Evolutionary conservation across 768 basidiomycete genomes (phyloP).

Genomic region (Mycena metata): DNA sequence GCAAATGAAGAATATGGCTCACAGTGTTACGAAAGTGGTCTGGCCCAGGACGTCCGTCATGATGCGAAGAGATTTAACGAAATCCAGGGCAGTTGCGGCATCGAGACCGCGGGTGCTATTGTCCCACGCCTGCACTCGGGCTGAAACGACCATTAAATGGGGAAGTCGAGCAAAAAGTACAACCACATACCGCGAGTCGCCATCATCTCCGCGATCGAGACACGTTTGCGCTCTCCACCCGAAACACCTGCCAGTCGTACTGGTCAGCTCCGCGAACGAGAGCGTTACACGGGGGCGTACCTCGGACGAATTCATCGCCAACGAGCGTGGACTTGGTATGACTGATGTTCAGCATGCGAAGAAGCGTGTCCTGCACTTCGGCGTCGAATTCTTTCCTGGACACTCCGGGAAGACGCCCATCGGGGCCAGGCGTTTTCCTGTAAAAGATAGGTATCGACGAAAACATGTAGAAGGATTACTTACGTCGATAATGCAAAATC

Average conservation of each 20-base stretch:
- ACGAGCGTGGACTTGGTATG: conserved; percentile 86
- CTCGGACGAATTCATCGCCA: conserved; percentile 89
- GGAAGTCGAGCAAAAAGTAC: not conserved
- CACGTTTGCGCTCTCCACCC: conserved; percentile 84
- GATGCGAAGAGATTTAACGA: conserved; percentile 80
- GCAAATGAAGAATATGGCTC: conserved; percentile 45
- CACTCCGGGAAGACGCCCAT: conserved; percentile 78
- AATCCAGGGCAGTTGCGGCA: conserved; percentile 91
- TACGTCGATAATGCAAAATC: conserved; percentile 76
- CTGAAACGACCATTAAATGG: conserved; percentile 41
- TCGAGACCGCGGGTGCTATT: conserved; percentile 87
- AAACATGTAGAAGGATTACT: conserved; percentile 39
- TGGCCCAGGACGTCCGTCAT: conserved; percentile 88
- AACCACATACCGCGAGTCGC: conserved; percentile 62
- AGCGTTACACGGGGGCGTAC: not conserved
- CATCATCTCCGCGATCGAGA: conserved; percentile 91
- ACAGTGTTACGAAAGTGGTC: conserved; percentile 85
- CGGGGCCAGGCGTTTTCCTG: conserved; percentile 79
- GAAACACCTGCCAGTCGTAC: conserved; percentile 60
- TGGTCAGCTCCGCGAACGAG: not conserved
- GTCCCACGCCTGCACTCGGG: conserved; percentile 87
- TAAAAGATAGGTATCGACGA: conserved; percentile 5
- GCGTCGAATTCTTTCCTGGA: conserved; percentile 69
- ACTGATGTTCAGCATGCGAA: conserved; percentile 86
- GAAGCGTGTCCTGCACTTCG: conserved; percentile 70